Evolutionary conservation across 2,329 filamentous ascomycete genomes (phyloP).

Genomic region (Ophiostoma sp.): DNA sequence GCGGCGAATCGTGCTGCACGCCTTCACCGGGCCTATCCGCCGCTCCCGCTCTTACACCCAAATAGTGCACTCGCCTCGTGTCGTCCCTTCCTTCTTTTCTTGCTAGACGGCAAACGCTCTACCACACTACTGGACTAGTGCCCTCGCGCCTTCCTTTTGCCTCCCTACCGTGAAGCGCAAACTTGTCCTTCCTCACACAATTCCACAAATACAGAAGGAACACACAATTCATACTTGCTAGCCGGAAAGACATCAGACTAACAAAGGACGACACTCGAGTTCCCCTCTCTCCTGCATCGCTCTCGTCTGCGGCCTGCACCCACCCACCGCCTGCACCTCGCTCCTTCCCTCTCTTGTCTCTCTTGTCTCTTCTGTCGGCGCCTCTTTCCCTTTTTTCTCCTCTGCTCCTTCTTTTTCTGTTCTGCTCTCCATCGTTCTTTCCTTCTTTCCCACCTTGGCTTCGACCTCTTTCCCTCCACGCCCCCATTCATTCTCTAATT

Average conservation of each 20-base stretch:
- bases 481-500: background rate
- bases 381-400: slow-evolving; percentile 6
- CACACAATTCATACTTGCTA: background rate
- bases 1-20: background rate
- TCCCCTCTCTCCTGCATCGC: slow-evolving; percentile 19
- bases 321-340: slow-evolving; percentile 9
- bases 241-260: background rate
- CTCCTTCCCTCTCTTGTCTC: slow-evolving; percentile 12
- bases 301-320: background rate
- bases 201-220: background rate
- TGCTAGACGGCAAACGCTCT: background rate
- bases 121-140: slow-evolving; percentile 3
- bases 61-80: background rate
- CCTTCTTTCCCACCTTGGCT: background rate
- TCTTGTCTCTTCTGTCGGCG: background rate
- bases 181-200: background rate
- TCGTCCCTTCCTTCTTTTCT: slow-evolving; percentile 17
- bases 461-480: background rate
- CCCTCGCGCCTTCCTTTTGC: slow-evolving; percentile 15
- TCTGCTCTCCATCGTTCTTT: background rate
- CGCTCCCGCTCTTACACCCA: slow-evolving; percentile 16
- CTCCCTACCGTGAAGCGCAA: background rate
- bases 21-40: slow-evolving; percentile 22
- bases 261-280: background rate
- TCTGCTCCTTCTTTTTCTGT: background rate